phyloP scores from a whole-genome alignment of 139 green algal species.

The Diplosphaera chodatii region DNA sequence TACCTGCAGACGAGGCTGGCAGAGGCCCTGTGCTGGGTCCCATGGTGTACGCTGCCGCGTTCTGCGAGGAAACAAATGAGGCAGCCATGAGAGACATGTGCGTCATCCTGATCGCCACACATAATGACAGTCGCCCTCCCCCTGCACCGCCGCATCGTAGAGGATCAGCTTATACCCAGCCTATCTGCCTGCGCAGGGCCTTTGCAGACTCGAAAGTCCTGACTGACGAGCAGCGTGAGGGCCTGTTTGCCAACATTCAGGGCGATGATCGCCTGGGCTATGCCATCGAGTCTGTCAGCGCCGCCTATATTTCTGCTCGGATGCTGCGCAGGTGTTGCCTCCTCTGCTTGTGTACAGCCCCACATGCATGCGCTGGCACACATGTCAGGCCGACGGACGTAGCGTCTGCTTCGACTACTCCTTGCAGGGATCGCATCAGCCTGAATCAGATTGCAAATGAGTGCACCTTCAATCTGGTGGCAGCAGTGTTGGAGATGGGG shows the following conservation, averaged over 20 bases:
- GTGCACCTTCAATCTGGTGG: conserved; percentile 59
- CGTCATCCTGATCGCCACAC: conserved; percentile 5
- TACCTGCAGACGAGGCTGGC: conserved; percentile 81
- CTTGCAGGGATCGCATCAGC: conserved; percentile 44
- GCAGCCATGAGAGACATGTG: conserved; percentile 30
- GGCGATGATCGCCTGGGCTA: conserved; percentile 48
- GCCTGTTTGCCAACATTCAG: conserved; percentile 57
- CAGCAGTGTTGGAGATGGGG: conserved; percentile 45
- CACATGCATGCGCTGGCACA: too few relatives aligned
- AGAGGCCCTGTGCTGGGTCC: conserved; percentile 80
- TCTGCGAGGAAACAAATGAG: conserved; percentile 22
- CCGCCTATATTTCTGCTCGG: conserved; percentile 52
- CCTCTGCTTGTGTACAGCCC: too few relatives aligned
- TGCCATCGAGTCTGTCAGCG: conserved; percentile 55
- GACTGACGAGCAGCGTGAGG: conserved; percentile 54
- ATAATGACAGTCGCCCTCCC: too few relatives aligned
- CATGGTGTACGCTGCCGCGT: conserved; percentile 78
- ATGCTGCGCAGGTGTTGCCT: conserved; percentile 56
- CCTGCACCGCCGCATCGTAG: too few relatives aligned
- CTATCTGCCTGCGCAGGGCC: too few relatives aligned
- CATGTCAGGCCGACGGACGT: too few relatives aligned
- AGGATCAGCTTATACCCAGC: too few relatives aligned
- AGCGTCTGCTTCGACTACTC: too few relatives aligned
- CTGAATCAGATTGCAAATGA: conserved; percentile 70
- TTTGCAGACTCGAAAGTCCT: conserved; percentile 84